phyloP scores from a whole-genome alignment of 202 grass and related monocot genomes.

The Eragrostis tef region DNA sequence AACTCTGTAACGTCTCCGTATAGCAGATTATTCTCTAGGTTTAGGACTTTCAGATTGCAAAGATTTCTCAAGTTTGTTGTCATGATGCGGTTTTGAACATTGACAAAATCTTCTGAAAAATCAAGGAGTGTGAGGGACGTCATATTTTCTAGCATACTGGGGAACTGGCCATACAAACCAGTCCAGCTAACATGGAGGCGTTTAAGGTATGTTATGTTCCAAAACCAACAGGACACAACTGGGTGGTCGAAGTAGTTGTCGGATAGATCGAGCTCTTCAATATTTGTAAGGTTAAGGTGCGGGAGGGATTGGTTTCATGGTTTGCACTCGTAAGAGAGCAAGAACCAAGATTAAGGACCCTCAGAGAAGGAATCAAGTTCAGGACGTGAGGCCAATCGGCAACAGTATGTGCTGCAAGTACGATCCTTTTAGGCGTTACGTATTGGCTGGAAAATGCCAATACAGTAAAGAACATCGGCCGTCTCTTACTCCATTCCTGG shows the following conservation, averaged over 20 bases:
- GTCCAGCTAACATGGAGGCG: neutral
- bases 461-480: no score
- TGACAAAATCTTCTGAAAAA: neutral
- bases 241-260: neutral
- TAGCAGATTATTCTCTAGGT: neutral
- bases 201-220: neutral
- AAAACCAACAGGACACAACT: neutral
- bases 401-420: no score
- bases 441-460: no score
- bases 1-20: neutral
- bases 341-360: neutral
- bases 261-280: neutral
- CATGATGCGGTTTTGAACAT: neutral
- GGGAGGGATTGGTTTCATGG: neutral
- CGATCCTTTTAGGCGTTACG: no score
- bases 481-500: no score
- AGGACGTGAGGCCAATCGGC: constrained; percentile 23
- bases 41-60: neutral
- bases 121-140: neutral
- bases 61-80: neutral
- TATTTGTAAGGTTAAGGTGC: neutral
- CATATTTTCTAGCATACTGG: constrained; percentile 1
- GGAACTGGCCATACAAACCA: neutral
- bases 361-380: constrained; percentile 33
- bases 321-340: neutral